Evolutionary conservation across 441 rosid genomes (phyloP).

Genomic region (Melastoma candidum): DNA sequence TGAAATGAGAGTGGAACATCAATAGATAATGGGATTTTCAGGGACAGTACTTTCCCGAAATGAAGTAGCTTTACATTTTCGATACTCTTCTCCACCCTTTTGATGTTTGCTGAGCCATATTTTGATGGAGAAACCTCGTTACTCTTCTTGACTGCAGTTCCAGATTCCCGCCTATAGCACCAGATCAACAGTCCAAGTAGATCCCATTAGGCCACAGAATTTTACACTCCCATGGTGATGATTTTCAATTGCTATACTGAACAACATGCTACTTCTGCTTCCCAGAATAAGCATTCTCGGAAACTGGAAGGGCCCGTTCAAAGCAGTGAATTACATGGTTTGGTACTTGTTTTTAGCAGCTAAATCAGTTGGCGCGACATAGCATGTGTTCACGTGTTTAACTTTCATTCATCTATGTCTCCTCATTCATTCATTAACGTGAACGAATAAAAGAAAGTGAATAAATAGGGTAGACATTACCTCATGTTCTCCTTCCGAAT

Average conservation of each 20-base stretch:
- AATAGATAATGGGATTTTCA: too few relatives aligned
- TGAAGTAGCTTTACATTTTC: slow-evolving; percentile 31
- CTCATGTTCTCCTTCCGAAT: slow-evolving; percentile 50
- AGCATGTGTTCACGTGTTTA: not conserved
- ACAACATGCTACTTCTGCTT: too few relatives aligned
- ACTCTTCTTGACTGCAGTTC: slow-evolving; percentile 40
- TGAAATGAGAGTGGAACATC: too few relatives aligned
- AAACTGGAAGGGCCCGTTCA: too few relatives aligned
- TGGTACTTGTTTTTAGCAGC: too few relatives aligned
- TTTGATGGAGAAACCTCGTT: slow-evolving; percentile 47
- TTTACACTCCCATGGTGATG: too few relatives aligned
- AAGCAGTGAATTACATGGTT: too few relatives aligned
- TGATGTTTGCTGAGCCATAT: slow-evolving; percentile 37
- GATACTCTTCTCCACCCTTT: slow-evolving; percentile 33
- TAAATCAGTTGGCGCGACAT: too few relatives aligned
- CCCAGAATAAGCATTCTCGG: too few relatives aligned
- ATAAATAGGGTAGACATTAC: slow-evolving; percentile 23
- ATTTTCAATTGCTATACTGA: too few relatives aligned
- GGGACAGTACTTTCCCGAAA: slow-evolving; percentile 20
- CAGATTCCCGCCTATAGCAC: slow-evolving; percentile 38
- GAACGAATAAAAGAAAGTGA: not conserved
- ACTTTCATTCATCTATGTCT: slow-evolving; percentile 2
- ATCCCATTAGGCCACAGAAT: too few relatives aligned
- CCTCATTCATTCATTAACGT: not conserved
- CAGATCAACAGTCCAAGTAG: slow-evolving; percentile 1